phyloP scores from a whole-genome alignment of 345 rosid species.

The Gossypium rotundifolium region DNA sequence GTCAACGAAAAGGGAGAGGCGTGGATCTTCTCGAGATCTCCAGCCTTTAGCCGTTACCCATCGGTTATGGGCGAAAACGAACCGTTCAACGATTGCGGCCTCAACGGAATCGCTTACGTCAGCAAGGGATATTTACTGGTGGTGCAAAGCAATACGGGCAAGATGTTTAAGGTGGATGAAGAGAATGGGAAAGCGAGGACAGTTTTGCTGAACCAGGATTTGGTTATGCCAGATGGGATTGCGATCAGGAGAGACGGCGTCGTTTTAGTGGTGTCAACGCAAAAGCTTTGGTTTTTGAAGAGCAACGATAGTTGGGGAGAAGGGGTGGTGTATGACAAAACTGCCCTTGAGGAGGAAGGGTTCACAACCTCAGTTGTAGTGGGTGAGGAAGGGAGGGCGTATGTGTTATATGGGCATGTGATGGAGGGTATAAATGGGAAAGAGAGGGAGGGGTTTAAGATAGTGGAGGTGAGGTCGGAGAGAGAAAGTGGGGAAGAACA shows the following conservation, averaged over 20 bases:
- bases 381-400: conserved; percentile 56
- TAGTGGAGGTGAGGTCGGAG: conserved; percentile 52
- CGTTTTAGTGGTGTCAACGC: conserved; percentile 52
- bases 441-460: conserved; percentile 49
- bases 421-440: conserved; percentile 40
- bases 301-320: conserved; percentile 67
- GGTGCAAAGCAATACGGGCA: conserved; percentile 83
- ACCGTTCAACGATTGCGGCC: conserved; percentile 42
- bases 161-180: conserved; percentile 72
- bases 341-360: conserved; percentile 51
- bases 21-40: conserved; percentile 60
- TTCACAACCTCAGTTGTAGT: conserved; percentile 51
- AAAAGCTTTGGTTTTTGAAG: conserved; percentile 63
- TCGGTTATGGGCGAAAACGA: conserved; percentile 31
- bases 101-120: conserved; percentile 68
- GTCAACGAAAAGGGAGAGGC: conserved; percentile 57
- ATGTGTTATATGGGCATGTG: conserved; percentile 66
- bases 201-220: conserved; percentile 43
- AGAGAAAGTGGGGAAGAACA: conserved; percentile 46
- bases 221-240: conserved; percentile 55
- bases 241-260: conserved; percentile 61
- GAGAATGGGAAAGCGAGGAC: conserved; percentile 56
- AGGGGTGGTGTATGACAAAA: conserved; percentile 66
- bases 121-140: conserved; percentile 76
- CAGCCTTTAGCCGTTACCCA: conserved; percentile 39